Evolutionary conservation across 2,329 filamentous ascomycete genomes (phyloP).

Genomic region (Penicillium sp.): DNA sequence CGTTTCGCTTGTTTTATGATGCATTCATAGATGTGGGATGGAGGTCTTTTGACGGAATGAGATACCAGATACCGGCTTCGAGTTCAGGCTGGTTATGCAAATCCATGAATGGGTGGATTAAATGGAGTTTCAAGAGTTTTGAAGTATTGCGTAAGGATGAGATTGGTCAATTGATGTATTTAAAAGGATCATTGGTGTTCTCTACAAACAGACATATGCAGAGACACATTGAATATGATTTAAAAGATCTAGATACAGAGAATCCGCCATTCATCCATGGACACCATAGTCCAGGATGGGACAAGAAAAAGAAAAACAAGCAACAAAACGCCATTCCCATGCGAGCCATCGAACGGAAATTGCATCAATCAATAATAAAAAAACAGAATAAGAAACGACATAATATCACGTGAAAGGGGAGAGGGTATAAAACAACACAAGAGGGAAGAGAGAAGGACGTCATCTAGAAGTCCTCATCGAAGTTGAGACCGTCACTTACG

Average conservation of each 20-base stretch:
- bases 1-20: background rate
- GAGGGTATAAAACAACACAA: slow-evolving; percentile 27
- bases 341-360: slow-evolving; percentile 29
- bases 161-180: background rate
- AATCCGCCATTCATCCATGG: slow-evolving; percentile 21
- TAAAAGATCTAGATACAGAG: slow-evolving; percentile 23
- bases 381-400: slow-evolving; percentile 18
- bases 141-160: background rate
- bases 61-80: background rate
- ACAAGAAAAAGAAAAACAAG: slow-evolving; percentile 6
- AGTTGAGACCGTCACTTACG: slow-evolving; percentile 67
- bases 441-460: slow-evolving; percentile 5
- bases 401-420: slow-evolving; percentile 27
- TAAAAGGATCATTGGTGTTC: background rate
- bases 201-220: background rate
- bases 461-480: slow-evolving; percentile 93
- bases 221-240: slow-evolving; percentile 18
- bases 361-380: slow-evolving; percentile 32
- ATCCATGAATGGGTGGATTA: background rate
- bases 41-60: background rate
- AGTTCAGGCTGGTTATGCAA: background rate
- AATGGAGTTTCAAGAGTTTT: background rate
- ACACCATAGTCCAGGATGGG: slow-evolving; percentile 18
- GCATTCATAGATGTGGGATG: background rate
- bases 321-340: slow-evolving; percentile 36